Base-by-base conservation (phyloP, 306 rosid genomes). In the Rosa persica region DNA sequence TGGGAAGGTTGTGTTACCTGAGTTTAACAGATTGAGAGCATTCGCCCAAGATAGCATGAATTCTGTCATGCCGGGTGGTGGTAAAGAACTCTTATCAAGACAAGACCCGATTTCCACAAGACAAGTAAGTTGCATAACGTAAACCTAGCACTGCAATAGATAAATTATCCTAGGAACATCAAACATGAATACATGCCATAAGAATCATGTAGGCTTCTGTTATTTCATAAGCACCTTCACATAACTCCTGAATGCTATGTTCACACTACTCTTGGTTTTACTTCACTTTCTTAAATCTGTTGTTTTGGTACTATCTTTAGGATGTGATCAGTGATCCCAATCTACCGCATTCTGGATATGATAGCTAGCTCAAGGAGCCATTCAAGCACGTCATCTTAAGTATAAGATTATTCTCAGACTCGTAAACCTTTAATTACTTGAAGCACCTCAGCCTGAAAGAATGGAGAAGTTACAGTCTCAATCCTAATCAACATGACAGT, bases 1-100 rank as follows among this genome's bases (percentile, higher is more conserved):
- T 58, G 97, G 87, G 0, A 89, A 87, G 70, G 78, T 86, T 51
- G 87, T 90, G 51, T 77, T 92, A 30, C 93, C 97, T 20, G 88
- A 88, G 81, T 89, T 90, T 13, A 90, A 86, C 76, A 86, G 91
- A 76, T 65, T 88, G 79, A 86, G 88, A 85, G 79, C 67, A 19
- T 69, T 92, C 20, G 93, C 96, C 20, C 90, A 92, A 30, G 94
- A 84, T 0, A 85, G 73, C 75, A 80, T 75, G 87, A 80, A 83
- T 17, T 17, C 70, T 79, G 55, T 76, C 68, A 73, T 81, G 81
- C 78, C 66, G 34, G 76, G 81, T 38, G 34, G 20, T 23, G n/a
- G 22, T 68, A 64, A 10, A 43, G 49, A 23, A 44, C 6, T 12
- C 70, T 5, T 61, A 55, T 73, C 82, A 22, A 76, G 70, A 73